These are phyloP conservation scores for Fagopyrum tataricum DNA, from an alignment of 148 eudicot genomes.

Conservation along the genomic window DNA sequence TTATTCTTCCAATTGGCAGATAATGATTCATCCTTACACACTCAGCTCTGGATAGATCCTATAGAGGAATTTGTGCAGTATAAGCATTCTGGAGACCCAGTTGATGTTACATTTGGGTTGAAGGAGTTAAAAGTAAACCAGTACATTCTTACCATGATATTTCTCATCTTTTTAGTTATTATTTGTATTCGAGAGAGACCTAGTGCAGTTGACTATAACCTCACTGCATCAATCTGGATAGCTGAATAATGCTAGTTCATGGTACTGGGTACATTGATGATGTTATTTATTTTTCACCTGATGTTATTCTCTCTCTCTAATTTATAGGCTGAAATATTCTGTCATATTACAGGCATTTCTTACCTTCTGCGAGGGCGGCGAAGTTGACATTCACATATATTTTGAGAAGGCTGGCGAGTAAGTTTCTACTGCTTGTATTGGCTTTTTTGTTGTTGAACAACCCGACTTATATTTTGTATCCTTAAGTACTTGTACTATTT, in stretches of 20 bases:
- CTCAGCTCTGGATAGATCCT: slow-evolving; percentile 99
- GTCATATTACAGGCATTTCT: slow-evolving; percentile 73
- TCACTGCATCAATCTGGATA: neutral
- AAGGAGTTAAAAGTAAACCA: slow-evolving; percentile 70
- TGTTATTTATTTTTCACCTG: neutral
- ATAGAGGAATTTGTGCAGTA: slow-evolving; percentile 90
- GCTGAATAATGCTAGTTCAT: neutral
- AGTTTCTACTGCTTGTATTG: slow-evolving; percentile 20
- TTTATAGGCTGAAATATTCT: neutral
- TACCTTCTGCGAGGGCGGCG: slow-evolving; percentile 88
- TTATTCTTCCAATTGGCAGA: slow-evolving; percentile 38
- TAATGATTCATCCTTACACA: slow-evolving; percentile 78
- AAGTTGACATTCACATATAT: slow-evolving; percentile 78
- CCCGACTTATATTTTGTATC: neutral
- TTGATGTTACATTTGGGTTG: slow-evolving; percentile 86
- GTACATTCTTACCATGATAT: slow-evolving; percentile 10
- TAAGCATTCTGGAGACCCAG: slow-evolving; percentile 77
- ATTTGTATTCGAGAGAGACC: neutral
- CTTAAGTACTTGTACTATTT: neutral
- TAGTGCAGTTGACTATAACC: neutral
- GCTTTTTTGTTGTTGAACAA: neutral
- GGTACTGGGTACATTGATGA: neutral
- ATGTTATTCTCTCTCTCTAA: neutral
- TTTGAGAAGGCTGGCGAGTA: slow-evolving; percentile 99
- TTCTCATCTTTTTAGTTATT: neutral